Evolutionary conservation across 129 eudicot species (phyloP).

Genomic region (Flaveria trinervia): DNA sequence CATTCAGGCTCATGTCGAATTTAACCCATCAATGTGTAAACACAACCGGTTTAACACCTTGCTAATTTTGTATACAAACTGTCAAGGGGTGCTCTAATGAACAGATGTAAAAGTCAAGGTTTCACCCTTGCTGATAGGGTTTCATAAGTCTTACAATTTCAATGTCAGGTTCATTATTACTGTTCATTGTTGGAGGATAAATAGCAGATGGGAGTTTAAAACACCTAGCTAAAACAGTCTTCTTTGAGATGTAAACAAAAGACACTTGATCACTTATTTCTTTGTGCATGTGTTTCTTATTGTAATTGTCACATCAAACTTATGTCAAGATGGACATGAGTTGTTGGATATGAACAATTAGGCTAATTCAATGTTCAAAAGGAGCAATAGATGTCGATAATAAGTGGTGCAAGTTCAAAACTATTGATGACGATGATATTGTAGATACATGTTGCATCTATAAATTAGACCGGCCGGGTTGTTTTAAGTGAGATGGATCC

Average conservation of each 20-base stretch:
- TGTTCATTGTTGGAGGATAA: not conserved
- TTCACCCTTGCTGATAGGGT: not conserved
- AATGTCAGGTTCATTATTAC: too few species aligned
- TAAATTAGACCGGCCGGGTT: not conserved
- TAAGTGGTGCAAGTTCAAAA: not conserved
- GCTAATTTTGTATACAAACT: not conserved
- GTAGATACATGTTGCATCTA: not conserved
- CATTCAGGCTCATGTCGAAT: too few species aligned
- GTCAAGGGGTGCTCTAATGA: not conserved
- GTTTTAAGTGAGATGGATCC: not conserved
- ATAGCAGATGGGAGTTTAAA: too few species aligned
- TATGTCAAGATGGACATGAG: conserved; percentile 2
- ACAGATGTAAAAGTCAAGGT: too few species aligned
- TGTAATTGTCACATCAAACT: conserved; percentile 27
- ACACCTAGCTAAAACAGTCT: too few species aligned
- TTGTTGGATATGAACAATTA: conserved; percentile 8
- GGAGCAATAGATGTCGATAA: not conserved
- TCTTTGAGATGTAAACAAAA: too few species aligned
- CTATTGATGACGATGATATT: not conserved
- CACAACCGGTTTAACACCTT: too few species aligned
- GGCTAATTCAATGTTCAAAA: conserved; percentile 2
- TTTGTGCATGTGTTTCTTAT: conserved; percentile 1
- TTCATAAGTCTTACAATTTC: not conserved
- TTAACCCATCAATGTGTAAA: too few species aligned
- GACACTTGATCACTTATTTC: too few species aligned